Evolutionary conservation across 106 monocot genomes (phyloP), one percentile per base, ranked within the genome.

Genomic region (Dioscorea alata): DNA sequence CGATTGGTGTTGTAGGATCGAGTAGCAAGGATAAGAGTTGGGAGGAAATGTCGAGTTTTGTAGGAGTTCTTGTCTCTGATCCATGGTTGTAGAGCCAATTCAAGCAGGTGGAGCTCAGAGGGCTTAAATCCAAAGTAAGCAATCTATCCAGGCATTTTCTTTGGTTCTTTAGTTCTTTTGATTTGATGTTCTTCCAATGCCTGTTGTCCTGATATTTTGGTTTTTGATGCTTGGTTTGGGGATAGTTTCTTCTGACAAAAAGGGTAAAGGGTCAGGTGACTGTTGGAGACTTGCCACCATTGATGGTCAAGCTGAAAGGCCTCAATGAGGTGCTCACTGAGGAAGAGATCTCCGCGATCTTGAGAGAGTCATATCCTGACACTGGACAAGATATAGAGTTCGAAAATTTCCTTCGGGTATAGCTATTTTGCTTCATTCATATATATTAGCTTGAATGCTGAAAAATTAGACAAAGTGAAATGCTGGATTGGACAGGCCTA

Each of bases 361-460:
- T 97, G 16, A 33, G 65, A 22, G 92, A 97, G 70, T 61, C 86
- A 0, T 78, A 84, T 71, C 52, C 78, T 7, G 86, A 89, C 52
- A 70, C 71, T 20, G 65, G 53, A 61, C 73, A 80, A 2, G 80
- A 92, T 20, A 74, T 97, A 51, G 89, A 97, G 20, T 97, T 97
- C 21, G 96, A 97, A 71, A 28, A 78, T 14, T 92, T 97, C 58
- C 78, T 97, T 20, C 83, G 78, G 82, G 84, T 92, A 80, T 64
- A 10, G 3, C 1, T 1, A 28, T 1, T 42, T 42, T 63, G 19
- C 65, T 6, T 24, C 48, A 6, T 48, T 21, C 3, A 49, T 71
- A 22, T 10, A 6, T 42, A 10, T 42, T 42, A 42, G 42, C 42
- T 42, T 67, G 54, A 54, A 18, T 5, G 13, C 19, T 13, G 2